A percentile compares a stretch with the other conserved stretches of the same genome.
phyloP scores from a whole-genome alignment of 139 green algal genomes.

The Picochlorum costavermella region DNA sequence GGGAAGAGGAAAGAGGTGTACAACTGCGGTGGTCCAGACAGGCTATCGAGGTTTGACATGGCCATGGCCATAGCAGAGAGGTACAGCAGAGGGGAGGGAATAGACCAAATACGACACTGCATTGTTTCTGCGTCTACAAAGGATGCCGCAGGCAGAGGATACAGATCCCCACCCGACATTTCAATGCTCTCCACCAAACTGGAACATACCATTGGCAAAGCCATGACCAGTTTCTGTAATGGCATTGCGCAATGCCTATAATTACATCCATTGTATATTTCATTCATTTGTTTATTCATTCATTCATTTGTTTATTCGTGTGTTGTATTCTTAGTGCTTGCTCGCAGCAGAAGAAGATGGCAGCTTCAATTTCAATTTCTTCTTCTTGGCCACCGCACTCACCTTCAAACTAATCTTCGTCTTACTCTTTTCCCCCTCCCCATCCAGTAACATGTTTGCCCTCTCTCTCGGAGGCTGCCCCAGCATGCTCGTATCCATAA shows the following conservation, averaged over 20 bases:
- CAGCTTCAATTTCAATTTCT: background rate
- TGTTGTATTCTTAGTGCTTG: background rate
- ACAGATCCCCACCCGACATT: constrained; percentile 21
- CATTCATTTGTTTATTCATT: background rate
- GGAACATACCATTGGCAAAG: background rate
- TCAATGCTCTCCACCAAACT: background rate
- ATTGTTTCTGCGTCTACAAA: no score
- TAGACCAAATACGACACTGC: no score
- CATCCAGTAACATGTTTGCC: background rate
- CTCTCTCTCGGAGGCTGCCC: background rate
- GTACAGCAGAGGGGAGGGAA: background rate
- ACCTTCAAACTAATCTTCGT: constrained; percentile 5
- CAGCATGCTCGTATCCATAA: background rate
- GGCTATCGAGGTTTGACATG: constrained; percentile 50
- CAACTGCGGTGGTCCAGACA: constrained; percentile 45
- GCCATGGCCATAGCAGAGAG: constrained; percentile 23
- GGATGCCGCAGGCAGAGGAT: constrained; percentile 8
- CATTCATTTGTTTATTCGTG: background rate
- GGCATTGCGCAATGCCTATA: background rate
- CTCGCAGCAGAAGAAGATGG: background rate
- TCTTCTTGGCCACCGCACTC: background rate
- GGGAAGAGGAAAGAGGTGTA: background rate
- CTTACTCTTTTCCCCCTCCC: background rate
- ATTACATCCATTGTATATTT: no score
- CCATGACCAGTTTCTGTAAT: background rate